Base-by-base conservation (phyloP, 1,284 basidiomycete genomes). In the Neotropicomus parvogracilis region DNA sequence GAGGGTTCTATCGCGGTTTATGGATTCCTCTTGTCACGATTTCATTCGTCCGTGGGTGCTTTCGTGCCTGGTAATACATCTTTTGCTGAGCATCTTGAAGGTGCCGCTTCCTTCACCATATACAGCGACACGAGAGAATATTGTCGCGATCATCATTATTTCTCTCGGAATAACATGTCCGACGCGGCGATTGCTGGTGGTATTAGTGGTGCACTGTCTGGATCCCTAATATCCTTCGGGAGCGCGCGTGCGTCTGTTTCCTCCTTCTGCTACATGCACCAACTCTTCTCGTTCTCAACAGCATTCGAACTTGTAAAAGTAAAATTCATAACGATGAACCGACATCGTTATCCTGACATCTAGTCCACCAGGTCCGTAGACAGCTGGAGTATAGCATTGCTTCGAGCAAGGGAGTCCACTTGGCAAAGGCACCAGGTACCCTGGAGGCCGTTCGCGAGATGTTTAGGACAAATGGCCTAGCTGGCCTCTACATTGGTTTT, bases 231-330 rank as follows among this genome's bases (percentile, higher is more conserved):
- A 52, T 88, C 86, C 6, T 85, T 88, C 61, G 80, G 80, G 48
- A 91, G 88, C 72, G 85, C 89, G 56, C 91, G 88, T 90, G 65
- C 72, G 88, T 83, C 46, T 36, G 12, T 29, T 35, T 27, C 50
- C 52, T 50, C n/a, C 39, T 36, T 40, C n/a, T 13, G 41, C 17
- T 51, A 9, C 41, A 6, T 17, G 9, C 37, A 33, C 47, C 60
- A 13, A 62, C 21, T 13, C 7, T 10, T 13, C 7, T 10, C 19
- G 16, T 47, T 38, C 17, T 20, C 39, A 40, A 43, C 49, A 87
- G 88, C 95, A 27, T 98, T 98, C 59, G 95, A 97, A 67, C 83
- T 98, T 35, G 92, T 97, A 59, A 97, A 98, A 78, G 92, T 94
- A 56, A 57, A 72, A 52, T 35, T 38, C n/a, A 33, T 45, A 12